phyloP scores from a whole-genome alignment of 306 rosid species.

The Rubus parviflorus region DNA sequence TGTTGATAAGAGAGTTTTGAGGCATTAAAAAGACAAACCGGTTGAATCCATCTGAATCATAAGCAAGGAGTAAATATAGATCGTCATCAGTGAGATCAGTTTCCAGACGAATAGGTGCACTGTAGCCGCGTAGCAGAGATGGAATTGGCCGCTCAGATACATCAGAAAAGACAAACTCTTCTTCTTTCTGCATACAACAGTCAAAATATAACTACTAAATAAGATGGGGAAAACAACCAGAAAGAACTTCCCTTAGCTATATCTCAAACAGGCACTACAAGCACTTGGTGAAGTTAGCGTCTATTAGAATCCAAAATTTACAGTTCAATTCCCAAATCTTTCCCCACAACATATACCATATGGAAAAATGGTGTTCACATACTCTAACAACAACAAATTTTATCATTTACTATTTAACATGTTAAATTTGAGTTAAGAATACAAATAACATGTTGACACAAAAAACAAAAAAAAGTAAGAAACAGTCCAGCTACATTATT shows the following conservation, averaged over 20 bases:
- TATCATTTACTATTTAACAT: neutral
- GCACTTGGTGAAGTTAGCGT: neutral
- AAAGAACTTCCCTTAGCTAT: neutral
- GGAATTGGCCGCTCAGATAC: conserved; percentile 86
- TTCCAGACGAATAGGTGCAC: conserved; percentile 94
- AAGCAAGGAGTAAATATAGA: conserved; percentile 85
- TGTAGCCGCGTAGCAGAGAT: conserved; percentile 81
- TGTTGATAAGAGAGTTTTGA: conserved; percentile 7
- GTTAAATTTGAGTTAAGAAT: neutral
- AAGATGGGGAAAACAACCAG: neutral
- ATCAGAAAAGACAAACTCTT: conserved; percentile 80
- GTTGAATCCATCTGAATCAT: conserved; percentile 92
- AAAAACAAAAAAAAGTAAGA: neutral
- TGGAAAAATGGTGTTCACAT: neutral
- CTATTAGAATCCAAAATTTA: neutral
- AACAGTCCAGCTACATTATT: neutral
- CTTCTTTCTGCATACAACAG: conserved; percentile 67
- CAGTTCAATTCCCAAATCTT: neutral
- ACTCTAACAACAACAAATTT: neutral
- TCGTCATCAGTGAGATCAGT: conserved; percentile 75
- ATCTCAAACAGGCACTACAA: neutral
- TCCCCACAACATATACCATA: conserved; percentile 12
- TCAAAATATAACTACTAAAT: conserved; percentile 8
- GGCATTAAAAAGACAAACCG: conserved; percentile 62
- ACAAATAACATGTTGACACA: neutral